These are phyloP conservation scores for Bipolaris zeicola DNA, from an alignment of 2,329 filamentous ascomycete species.

Conservation along the genomic window DNA sequence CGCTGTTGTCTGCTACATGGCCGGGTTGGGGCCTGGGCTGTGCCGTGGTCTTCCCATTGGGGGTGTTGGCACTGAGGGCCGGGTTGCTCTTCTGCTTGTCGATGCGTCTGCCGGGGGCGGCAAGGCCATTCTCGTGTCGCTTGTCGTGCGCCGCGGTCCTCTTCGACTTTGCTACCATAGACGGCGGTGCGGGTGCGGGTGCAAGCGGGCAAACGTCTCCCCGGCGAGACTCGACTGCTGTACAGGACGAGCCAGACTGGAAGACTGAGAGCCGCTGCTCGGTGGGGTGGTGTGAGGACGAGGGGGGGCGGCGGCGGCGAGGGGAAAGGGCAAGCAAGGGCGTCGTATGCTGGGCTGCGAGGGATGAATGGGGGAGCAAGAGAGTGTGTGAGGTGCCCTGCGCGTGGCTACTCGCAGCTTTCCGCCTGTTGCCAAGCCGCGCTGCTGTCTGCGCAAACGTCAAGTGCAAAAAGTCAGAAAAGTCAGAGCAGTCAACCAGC, in stretches of 20 bases:
- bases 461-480: slow-evolving; percentile 10
- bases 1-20: slow-evolving; percentile 45
- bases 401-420: slow-evolving; percentile 6
- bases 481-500: slow-evolving; percentile 5
- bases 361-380: slow-evolving; percentile 27
- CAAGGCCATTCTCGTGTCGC: slow-evolving; percentile 85
- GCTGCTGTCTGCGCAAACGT: slow-evolving; percentile 11
- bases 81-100: slow-evolving; percentile 55
- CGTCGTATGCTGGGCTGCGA: slow-evolving; percentile 25
- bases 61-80: slow-evolving; percentile 50
- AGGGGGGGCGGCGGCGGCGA: neutral
- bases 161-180: slow-evolving; percentile 58
- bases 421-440: slow-evolving; percentile 19
- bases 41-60: slow-evolving; percentile 49
- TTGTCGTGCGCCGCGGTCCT: slow-evolving; percentile 55
- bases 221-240: slow-evolving; percentile 50
- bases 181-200: slow-evolving; percentile 39
- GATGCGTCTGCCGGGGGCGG: slow-evolving; percentile 75
- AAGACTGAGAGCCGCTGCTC: slow-evolving; percentile 45
- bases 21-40: slow-evolving; percentile 49
- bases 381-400: slow-evolving; percentile 11
- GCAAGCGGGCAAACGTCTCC: slow-evolving; percentile 42
- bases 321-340: neutral
- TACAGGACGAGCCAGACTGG: slow-evolving; percentile 55
- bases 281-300: slow-evolving; percentile 18